phyloP scores from a whole-genome alignment of 495 filamentous ascomycete species.

The Neurospora intermedia region DNA sequence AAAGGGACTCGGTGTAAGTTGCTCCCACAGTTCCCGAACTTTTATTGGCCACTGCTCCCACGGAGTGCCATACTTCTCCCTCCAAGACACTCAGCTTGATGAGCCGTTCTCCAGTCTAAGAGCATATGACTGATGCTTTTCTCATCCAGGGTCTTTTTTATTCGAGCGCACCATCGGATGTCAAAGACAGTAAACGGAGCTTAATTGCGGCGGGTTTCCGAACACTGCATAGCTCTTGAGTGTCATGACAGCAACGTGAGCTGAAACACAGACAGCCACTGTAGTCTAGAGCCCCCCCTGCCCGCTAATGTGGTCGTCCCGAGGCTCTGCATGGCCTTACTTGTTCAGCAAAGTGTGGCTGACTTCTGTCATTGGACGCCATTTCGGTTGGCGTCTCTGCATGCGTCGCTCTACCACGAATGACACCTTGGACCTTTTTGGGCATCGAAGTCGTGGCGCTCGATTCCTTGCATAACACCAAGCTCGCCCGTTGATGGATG shows the following conservation, averaged over 20 bases:
- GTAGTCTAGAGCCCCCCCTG: background rate
- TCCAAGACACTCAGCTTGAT: background rate
- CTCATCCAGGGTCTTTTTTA: constrained; percentile 65
- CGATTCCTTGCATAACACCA: background rate
- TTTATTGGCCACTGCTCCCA: background rate
- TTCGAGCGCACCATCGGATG: constrained; percentile 81
- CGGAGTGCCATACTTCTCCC: background rate
- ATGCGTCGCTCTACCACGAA: background rate
- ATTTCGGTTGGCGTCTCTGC: background rate
- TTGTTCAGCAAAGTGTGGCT: background rate
- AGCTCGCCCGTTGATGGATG: background rate
- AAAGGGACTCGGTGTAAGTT: constrained; percentile 54
- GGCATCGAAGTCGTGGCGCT: background rate
- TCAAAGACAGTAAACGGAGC: constrained; percentile 51
- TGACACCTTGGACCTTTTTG: background rate
- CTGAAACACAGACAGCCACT: background rate
- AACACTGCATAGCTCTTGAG: constrained; percentile 49
- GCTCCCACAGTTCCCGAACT: background rate
- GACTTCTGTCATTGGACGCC: background rate
- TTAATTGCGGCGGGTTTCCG: constrained; percentile 66
- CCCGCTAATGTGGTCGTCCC: background rate
- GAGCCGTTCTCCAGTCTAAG: constrained; percentile 4
- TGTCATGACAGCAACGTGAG: background rate
- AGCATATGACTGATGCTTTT: background rate
- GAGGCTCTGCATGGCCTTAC: background rate